phyloP scores from a whole-genome alignment of 192 early-diverging fungal species.

The Martensiomyces pterosporus region DNA sequence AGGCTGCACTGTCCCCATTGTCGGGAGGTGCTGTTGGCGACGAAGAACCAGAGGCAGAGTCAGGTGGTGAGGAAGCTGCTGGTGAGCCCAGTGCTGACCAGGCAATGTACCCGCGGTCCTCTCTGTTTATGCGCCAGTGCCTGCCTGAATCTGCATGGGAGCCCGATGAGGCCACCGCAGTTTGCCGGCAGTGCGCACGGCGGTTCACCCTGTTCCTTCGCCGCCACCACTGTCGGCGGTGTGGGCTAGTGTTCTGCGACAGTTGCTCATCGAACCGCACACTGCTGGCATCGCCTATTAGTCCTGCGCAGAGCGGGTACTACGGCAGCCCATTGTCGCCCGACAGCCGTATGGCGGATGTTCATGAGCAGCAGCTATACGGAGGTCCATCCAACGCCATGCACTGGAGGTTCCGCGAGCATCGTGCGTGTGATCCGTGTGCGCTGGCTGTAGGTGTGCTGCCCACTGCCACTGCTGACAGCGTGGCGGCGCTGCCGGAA shows the following conservation, averaged over 20 bases:
- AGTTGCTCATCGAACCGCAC: conserved; percentile 62
- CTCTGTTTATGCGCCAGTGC: conserved; percentile 37
- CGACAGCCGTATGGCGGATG: background rate
- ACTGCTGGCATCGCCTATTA: conserved; percentile 49
- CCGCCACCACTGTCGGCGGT: conserved; percentile 89
- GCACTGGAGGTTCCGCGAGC: conserved; percentile 30
- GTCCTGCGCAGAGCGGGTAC: conserved; percentile 21
- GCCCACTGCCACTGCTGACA: conserved; percentile 8
- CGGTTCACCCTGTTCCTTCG: conserved; percentile 74
- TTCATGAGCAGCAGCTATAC: conserved; percentile 21
- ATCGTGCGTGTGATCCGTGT: conserved; percentile 63
- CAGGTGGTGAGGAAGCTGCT: background rate
- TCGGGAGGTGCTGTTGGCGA: too few species aligned
- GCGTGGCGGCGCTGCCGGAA: conserved; percentile 11
- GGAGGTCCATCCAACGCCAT: background rate
- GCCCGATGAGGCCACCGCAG: conserved; percentile 60
- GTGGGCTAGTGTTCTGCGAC: conserved; percentile 83
- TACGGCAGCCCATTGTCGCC: conserved; percentile 1
- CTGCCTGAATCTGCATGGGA: conserved; percentile 67
- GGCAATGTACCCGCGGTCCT: conserved; percentile 5
- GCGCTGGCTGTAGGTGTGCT: conserved; percentile 24
- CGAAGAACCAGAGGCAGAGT: background rate
- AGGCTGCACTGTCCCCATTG: too few species aligned
- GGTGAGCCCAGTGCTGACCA: background rate
- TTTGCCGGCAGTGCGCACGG: conserved; percentile 64